These are phyloP conservation scores for Blumeriella jaapii DNA, from an alignment of 2,329 filamentous ascomycete species.

Conservation along the genomic window DNA sequence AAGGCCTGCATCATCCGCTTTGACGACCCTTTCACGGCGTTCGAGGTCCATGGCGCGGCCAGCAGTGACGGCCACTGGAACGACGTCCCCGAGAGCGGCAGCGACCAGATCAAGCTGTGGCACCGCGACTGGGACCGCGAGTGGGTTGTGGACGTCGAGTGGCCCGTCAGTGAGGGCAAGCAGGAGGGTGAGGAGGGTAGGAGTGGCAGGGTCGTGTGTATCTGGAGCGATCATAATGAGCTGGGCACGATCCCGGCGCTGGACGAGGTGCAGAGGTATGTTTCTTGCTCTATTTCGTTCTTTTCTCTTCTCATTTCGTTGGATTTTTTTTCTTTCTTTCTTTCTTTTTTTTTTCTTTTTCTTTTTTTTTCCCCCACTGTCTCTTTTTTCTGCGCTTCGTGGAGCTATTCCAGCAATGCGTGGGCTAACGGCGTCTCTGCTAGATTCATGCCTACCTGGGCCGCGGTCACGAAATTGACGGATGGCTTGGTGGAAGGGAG, in stretches of 20 bases:
- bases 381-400: too few species aligned
- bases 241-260: constrained; percentile 66
- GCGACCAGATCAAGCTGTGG: constrained; percentile 66
- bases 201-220: constrained; percentile 59
- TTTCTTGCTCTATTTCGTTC: too few species aligned
- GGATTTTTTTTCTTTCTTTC: too few species aligned
- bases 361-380: too few species aligned
- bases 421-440: too few species aligned
- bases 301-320: too few species aligned
- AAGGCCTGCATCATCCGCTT: constrained; percentile 68
- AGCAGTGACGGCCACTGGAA: constrained; percentile 51
- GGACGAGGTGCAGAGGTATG: constrained; percentile 65
- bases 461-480: constrained; percentile 59
- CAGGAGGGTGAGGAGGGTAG: constrained; percentile 32
- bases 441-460: constrained; percentile 74
- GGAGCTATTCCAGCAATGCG: too few species aligned
- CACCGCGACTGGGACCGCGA: constrained; percentile 65
- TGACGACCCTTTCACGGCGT: constrained; percentile 50
- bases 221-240: constrained; percentile 79
- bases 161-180: constrained; percentile 31
- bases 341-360: too few species aligned
- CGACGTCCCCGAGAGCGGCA: constrained; percentile 47
- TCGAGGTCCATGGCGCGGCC: constrained; percentile 50
- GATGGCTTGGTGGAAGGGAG: constrained; percentile 75
- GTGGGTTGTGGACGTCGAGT: constrained; percentile 62